Evolutionary conservation across 257 asterid species (phyloP), one percentile per base, ranked within the genome.

Genomic region (Thymus quinquecostatus): DNA sequence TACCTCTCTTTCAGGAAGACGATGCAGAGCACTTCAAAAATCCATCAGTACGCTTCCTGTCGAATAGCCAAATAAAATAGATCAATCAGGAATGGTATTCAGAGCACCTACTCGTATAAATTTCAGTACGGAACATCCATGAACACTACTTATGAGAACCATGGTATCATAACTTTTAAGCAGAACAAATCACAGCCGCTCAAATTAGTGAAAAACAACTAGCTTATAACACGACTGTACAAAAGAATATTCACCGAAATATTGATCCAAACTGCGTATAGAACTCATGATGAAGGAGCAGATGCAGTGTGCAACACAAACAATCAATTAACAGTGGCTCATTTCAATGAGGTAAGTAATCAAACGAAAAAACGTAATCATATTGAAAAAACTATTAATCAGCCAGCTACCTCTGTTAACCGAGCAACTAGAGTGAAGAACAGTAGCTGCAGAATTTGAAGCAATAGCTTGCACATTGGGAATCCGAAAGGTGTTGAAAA

Each of bases 401-500:
- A 62, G 10, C 69, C 30, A 60, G 59, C 41, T 49, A 38, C 66
- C 56, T 58, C 7, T 29, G 14, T 48, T 11, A 47, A 7, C 44
- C 72, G 28, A 58, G 32, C 44, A 76, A 48, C 36, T 21, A 40
- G 2, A 56, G 40, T 30, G 60, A 57, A 6, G 36, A 71, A 43
- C 53, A 41, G 8, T 10, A 50, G 43, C 59, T 40, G 63, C 56
- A 47, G 40, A 36, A 10, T 7, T 3, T 14, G 49, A 50, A 49
- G 40, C 64, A 29, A 0, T 12, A 57, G 57, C 14, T 51, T 70
- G 54, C 45, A 56, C 48, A 48, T 27, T 8, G 62, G 50, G 54
- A 59, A 73, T 38, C 66, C 66, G 69, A 55, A 49, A 50, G 64
- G 54, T 50, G 66, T 78, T 75, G 83, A 79, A 66, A 14, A 45